Evolutionary conservation across 164 flowering plant species (phyloP).

Genomic region (Aristolochia californica): DNA sequence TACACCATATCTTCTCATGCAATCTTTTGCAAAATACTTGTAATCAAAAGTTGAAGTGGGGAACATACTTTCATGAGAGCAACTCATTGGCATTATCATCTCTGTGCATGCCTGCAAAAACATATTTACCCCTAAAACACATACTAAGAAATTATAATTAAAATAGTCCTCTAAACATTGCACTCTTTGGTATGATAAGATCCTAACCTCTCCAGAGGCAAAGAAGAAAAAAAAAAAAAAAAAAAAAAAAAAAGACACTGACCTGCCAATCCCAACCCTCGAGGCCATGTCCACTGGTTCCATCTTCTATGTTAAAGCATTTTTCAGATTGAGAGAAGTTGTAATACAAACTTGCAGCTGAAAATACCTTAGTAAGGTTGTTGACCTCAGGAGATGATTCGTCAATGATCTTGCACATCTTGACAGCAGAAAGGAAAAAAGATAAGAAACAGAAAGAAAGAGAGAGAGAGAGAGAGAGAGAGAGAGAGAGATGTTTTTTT

Average conservation of each 20-base stretch:
- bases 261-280: conserved; percentile 62
- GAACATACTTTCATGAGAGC: conserved; percentile 49
- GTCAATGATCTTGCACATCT: conserved; percentile 58
- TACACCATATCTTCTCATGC: conserved; percentile 28
- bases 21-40: conserved; percentile 18
- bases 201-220: background rate
- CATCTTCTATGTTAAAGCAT: conserved; percentile 41
- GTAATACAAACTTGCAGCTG: conserved; percentile 56
- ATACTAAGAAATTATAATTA: no score
- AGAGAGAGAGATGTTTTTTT: no score
- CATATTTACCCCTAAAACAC: background rate
- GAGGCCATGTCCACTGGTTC: conserved; percentile 37
- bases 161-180: no score
- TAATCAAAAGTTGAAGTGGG: conserved; percentile 27
- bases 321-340: conserved; percentile 33
- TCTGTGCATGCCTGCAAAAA: conserved; percentile 44
- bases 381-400: conserved; percentile 22
- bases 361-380: conserved; percentile 31
- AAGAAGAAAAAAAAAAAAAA: no score
- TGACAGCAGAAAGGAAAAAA: conserved; percentile 1
- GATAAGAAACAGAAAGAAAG: background rate
- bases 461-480: no score
- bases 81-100: conserved; percentile 58
- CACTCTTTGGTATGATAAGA: background rate
- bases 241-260: background rate